Evolutionary conservation across 306 rosid genomes (phyloP).

Genomic region (Lablab purpureus): DNA sequence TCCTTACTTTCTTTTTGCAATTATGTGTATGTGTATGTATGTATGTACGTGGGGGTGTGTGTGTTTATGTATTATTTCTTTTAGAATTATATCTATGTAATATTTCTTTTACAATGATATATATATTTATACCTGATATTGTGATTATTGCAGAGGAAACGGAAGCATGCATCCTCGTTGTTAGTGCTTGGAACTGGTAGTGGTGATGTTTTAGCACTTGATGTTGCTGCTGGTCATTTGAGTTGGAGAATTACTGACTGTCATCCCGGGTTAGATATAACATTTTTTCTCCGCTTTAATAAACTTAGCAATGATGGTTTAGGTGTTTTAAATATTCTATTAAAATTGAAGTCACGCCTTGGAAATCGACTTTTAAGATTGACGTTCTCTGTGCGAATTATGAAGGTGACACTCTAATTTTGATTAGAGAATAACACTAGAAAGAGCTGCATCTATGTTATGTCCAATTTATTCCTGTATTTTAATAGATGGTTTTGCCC

Average conservation of each 20-base stretch:
- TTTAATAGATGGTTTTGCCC: constrained; percentile 10
- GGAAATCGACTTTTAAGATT: neutral
- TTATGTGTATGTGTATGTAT: neutral
- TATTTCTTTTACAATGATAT: neutral
- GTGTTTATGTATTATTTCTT: neutral
- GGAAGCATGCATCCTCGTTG: constrained; percentile 74
- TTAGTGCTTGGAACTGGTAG: constrained; percentile 91
- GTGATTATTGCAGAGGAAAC: constrained; percentile 66
- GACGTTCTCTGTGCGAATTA: neutral
- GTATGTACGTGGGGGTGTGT: neutral
- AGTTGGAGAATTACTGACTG: constrained; percentile 83
- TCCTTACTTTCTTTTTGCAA: neutral
- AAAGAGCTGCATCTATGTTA: neutral
- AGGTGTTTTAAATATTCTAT: neutral
- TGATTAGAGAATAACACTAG: neutral
- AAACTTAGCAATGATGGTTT: neutral
- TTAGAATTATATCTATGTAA: neutral
- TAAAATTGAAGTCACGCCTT: neutral
- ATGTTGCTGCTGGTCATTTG: constrained; percentile 81
- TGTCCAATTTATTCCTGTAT: neutral
- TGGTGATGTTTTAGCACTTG: constrained; percentile 87
- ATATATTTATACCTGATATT: constrained; percentile 6
- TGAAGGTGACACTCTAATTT: neutral
- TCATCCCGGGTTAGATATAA: constrained; percentile 83
- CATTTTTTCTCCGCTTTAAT: neutral